A percentile compares a stretch with the other conserved stretches of the same genome.
Conservation (phyloP, 352 stramenopile species). For the Pythium dissimile region DNA sequence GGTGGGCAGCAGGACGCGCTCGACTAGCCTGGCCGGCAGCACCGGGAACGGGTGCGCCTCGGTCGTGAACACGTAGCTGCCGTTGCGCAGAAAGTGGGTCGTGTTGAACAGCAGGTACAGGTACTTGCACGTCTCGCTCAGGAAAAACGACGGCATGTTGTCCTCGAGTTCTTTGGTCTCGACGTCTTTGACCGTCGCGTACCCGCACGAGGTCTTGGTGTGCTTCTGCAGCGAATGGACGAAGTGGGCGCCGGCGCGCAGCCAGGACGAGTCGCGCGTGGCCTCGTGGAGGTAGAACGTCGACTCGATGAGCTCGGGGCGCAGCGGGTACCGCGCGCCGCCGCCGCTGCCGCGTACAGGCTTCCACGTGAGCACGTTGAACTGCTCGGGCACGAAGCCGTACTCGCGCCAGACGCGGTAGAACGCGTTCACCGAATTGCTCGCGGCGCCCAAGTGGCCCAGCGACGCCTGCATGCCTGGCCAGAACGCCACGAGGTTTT, state of each 20-base stretch:
- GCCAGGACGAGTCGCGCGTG: slow-evolving; percentile 81
- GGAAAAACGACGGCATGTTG: slow-evolving; percentile 98
- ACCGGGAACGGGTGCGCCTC: slow-evolving; percentile 94
- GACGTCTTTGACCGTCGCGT: slow-evolving; percentile 87
- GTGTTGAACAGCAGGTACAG: slow-evolving; percentile 95
- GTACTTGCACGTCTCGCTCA: slow-evolving; percentile 99
- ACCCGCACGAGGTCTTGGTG: slow-evolving; percentile 91
- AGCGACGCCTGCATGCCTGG: slow-evolving; percentile 95
- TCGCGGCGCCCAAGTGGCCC: slow-evolving; percentile 83
- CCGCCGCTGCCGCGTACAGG: slow-evolving; percentile 49
- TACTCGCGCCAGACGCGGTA: slow-evolving; percentile 94
- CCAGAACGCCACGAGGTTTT: slow-evolving; percentile 95
- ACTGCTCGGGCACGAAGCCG: slow-evolving; percentile 96
- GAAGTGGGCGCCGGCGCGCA: slow-evolving; percentile 69
- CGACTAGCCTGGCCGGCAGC: slow-evolving; percentile 36
- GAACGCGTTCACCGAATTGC: slow-evolving; percentile 92
- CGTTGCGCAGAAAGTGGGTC: slow-evolving; percentile 86
- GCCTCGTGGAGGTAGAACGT: slow-evolving; percentile 95
- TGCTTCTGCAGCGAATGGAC: slow-evolving; percentile 89
- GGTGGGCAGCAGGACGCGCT: slow-evolving; percentile 38
- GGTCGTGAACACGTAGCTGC: slow-evolving; percentile 95
- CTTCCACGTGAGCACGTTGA: slow-evolving; percentile 87
- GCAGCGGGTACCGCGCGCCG: slow-evolving; percentile 88
- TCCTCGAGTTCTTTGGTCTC: slow-evolving; percentile 89
- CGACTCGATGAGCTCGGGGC: slow-evolving; percentile 97